These are phyloP conservation scores for Globisporangium abappressorium DNA, from an alignment of 352 stramenopile species.

Conservation along the genomic window DNA sequence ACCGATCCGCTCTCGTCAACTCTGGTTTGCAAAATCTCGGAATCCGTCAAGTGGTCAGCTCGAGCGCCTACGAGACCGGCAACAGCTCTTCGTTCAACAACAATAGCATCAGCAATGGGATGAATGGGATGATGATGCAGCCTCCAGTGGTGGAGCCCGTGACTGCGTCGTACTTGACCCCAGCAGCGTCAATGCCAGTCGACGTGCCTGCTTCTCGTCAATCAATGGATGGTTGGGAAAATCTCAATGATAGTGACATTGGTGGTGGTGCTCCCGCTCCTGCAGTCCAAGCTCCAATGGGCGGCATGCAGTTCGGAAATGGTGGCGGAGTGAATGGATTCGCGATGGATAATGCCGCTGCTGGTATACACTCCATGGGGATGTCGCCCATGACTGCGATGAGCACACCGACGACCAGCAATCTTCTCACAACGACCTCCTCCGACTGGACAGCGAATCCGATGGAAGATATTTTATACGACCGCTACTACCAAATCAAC, in stretches of 20 bases:
- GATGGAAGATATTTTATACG: conserved; percentile 52
- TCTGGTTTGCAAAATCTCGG: conserved; percentile 12
- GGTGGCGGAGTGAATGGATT: conserved; percentile 6
- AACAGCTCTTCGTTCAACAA: background rate
- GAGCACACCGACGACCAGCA: conserved; percentile 3
- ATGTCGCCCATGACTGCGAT: background rate
- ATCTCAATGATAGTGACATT: background rate
- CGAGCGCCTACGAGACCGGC: conserved; percentile 13
- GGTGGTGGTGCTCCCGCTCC: background rate
- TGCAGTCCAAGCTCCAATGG: background rate
- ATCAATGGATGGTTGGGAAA: conserved; percentile 1
- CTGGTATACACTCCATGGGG: background rate
- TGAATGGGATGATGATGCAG: conserved; percentile 1
- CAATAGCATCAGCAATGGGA: too few species aligned
- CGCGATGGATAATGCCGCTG: background rate
- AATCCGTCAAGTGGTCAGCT: conserved; percentile 14
- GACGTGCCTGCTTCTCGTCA: background rate
- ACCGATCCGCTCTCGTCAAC: background rate
- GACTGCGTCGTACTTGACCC: background rate
- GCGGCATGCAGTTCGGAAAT: background rate
- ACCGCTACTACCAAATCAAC: conserved; percentile 50
- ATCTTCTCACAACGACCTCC: conserved; percentile 23
- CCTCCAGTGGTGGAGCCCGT: background rate
- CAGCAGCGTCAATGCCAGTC: background rate
- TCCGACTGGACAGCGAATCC: conserved; percentile 38